A percentile compares a stretch with the other conserved stretches of the same genome.
These are phyloP conservation scores for Glycine tomentella DNA, from an alignment of 306 rosid species.

Conservation along the genomic window DNA sequence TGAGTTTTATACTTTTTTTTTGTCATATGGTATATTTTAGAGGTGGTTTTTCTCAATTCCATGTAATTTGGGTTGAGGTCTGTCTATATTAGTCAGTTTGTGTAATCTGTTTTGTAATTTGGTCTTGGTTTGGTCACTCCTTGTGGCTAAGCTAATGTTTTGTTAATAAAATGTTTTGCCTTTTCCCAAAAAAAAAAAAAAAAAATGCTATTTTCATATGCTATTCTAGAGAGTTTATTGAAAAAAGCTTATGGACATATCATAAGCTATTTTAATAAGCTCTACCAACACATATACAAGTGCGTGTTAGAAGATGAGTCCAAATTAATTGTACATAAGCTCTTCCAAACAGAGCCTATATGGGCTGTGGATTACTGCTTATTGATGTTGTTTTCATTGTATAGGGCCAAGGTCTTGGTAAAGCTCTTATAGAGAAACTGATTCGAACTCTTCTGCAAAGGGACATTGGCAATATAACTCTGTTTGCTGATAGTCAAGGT, in stretches of 20 bases:
- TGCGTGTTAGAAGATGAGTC: not conserved
- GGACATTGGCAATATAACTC: conserved; percentile 93
- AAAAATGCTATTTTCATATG: not conserved
- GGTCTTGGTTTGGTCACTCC: too few species aligned
- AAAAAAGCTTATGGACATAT: not conserved
- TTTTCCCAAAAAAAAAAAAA: too few species aligned
- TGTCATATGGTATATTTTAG: too few species aligned
- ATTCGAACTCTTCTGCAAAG: conserved; percentile 86
- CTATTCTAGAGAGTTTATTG: not conserved
- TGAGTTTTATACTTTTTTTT: too few species aligned
- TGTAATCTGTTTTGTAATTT: too few species aligned
- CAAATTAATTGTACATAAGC: not conserved
- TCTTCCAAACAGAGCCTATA: not conserved
- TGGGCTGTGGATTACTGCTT: conserved; percentile 29
- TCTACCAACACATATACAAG: not conserved
- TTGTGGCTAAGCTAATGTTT: too few species aligned
- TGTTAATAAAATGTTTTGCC: too few species aligned
- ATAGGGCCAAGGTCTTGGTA: conserved; percentile 97
- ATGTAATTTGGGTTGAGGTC: too few species aligned
- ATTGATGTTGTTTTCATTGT: conserved; percentile 47
- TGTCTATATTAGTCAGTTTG: too few species aligned
- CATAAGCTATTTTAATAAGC: not conserved
- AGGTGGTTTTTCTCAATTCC: too few species aligned
- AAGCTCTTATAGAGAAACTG: conserved; percentile 87
- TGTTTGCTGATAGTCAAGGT: conserved; percentile 97